Conservation (phyloP, 2,329 filamentous ascomycete genomes). For the Sclerotiophoma versabilis region DNA sequence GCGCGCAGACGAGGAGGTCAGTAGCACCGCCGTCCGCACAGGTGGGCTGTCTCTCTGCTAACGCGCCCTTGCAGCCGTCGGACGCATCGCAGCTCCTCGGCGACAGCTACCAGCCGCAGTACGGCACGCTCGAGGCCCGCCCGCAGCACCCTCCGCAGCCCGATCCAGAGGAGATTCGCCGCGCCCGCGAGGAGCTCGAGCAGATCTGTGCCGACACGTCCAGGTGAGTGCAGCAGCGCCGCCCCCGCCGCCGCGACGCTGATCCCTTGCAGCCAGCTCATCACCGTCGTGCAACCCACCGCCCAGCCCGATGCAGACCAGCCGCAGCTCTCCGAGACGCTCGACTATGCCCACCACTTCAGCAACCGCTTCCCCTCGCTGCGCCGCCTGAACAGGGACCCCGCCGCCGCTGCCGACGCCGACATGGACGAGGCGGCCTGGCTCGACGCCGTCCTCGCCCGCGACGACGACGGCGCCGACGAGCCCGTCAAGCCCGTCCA, state of each 20-base stretch:
- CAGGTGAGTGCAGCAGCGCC: conserved; percentile 49
- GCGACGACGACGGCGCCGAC: conserved; percentile 36
- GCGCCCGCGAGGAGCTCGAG: conserved; percentile 57
- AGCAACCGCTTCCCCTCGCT: conserved; percentile 50
- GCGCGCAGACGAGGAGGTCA: conserved; percentile 54
- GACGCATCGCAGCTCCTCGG: conserved; percentile 57
- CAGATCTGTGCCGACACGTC: conserved; percentile 57
- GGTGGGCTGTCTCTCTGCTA: conserved; percentile 23
- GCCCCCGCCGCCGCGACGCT: conserved; percentile 15
- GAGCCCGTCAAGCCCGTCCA: conserved; percentile 42
- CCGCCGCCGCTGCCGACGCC: conserved; percentile 24
- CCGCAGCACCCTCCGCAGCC: conserved; percentile 47
- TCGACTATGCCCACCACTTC: conserved; percentile 53
- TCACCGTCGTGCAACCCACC: conserved; percentile 57
- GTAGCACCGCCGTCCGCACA: conserved; percentile 25
- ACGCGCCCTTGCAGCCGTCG: conserved; percentile 50
- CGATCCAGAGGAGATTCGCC: conserved; percentile 58
- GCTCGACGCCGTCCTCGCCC: conserved; percentile 42
- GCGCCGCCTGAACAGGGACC: conserved; percentile 27
- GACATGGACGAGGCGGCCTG: conserved; percentile 48
- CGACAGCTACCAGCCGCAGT: conserved; percentile 52
- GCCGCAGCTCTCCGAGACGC: conserved; percentile 42
- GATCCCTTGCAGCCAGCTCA: conserved; percentile 55
- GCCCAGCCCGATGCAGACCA: conserved; percentile 42
- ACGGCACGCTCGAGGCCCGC: conserved; percentile 49